These are phyloP conservation scores for Phytophthora ohioensis DNA, from an alignment of 352 stramenopile genomes.

Conservation along the genomic window DNA sequence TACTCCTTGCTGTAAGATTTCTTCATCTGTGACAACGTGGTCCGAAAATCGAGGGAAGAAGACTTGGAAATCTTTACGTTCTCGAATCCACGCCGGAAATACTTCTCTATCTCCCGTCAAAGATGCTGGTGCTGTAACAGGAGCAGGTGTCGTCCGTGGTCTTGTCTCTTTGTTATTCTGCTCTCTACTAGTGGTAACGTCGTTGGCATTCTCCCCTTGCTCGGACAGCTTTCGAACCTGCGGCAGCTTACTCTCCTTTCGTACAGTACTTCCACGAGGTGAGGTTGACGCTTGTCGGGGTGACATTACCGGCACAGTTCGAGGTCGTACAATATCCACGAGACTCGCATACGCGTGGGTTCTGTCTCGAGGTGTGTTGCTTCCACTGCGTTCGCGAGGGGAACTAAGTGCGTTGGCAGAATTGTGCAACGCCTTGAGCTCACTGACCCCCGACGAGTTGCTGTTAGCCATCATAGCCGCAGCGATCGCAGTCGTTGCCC, in stretches of 20 bases:
- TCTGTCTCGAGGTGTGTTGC: slow-evolving; percentile 22
- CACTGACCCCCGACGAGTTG: slow-evolving; percentile 35
- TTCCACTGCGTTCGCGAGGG: slow-evolving; percentile 27
- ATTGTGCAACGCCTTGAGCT: slow-evolving; percentile 45
- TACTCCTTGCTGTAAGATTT: slow-evolving; percentile 70
- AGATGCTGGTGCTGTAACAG: slow-evolving; percentile 3
- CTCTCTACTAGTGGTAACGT: background rate
- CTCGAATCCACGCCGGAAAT: slow-evolving; percentile 70
- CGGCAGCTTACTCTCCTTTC: slow-evolving; percentile 29
- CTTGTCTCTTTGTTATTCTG: slow-evolving; percentile 12
- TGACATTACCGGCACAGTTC: slow-evolving; percentile 23
- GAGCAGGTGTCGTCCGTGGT: slow-evolving; percentile 14
- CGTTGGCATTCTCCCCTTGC: slow-evolving; percentile 6
- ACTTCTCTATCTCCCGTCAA: slow-evolving; percentile 46
- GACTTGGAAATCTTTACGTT: slow-evolving; percentile 82
- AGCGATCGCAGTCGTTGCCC: slow-evolving; percentile 53
- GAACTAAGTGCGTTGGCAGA: slow-evolving; percentile 44
- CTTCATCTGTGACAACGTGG: slow-evolving; percentile 69
- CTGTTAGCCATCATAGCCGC: slow-evolving; percentile 54
- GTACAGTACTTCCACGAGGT: slow-evolving; percentile 12
- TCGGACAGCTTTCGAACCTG: slow-evolving; percentile 16
- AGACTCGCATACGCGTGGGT: slow-evolving; percentile 22
- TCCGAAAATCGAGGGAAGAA: slow-evolving; percentile 75
- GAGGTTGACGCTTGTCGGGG: slow-evolving; percentile 1
- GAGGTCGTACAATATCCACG: slow-evolving; percentile 33